These are phyloP conservation scores for Calonectria henricotiae DNA, from an alignment of 2,329 filamentous ascomycete genomes.

Conservation along the genomic window DNA sequence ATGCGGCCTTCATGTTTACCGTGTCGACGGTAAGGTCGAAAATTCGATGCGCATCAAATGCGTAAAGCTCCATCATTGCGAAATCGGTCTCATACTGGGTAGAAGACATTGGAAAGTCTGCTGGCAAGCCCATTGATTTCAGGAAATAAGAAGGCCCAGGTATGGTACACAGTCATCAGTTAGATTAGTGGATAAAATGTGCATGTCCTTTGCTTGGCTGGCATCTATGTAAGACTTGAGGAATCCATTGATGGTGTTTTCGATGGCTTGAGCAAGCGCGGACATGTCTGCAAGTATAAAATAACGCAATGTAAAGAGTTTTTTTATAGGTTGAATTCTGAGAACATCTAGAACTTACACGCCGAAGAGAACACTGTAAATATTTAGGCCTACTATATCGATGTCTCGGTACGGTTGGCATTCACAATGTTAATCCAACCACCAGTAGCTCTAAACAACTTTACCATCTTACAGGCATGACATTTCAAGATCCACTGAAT, in stretches of 20 bases:
- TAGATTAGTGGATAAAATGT: background rate
- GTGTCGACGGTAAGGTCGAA: conserved; percentile 5
- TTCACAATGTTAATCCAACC: background rate
- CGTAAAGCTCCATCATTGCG: background rate
- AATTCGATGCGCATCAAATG: background rate
- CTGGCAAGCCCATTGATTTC: background rate
- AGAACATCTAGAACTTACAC: background rate
- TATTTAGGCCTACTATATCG: background rate
- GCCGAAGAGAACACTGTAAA: background rate
- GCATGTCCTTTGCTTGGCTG: background rate
- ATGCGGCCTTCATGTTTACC: background rate
- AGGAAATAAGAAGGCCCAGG: background rate
- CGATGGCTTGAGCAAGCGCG: background rate
- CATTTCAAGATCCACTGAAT: background rate
- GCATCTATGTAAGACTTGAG: conserved; percentile 1
- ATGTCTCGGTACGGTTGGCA: background rate
- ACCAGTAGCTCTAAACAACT: background rate
- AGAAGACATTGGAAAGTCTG: conserved; percentile 1
- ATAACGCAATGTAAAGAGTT: background rate
- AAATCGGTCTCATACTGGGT: conserved; percentile 5
- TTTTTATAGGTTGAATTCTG: background rate
- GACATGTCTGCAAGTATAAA: background rate
- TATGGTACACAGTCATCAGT: background rate
- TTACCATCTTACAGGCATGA: background rate
- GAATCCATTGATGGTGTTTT: conserved; percentile 16